Evolutionary conservation across 495 filamentous ascomycete genomes (phyloP).

Genomic region (Stereocaulon alpinum): DNA sequence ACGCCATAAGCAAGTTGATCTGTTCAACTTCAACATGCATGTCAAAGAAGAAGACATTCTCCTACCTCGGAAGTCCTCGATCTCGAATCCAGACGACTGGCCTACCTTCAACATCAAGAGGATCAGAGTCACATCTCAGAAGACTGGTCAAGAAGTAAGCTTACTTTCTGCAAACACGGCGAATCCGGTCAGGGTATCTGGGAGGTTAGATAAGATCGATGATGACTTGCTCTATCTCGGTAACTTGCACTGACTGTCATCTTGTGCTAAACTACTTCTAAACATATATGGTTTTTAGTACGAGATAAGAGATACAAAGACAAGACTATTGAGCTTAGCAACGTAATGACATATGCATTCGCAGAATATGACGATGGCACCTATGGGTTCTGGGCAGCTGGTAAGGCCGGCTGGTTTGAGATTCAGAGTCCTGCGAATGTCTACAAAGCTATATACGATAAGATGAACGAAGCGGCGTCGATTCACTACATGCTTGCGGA

Average conservation of each 20-base stretch:
- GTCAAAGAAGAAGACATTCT: slow-evolving; percentile 46
- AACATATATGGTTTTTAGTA: slow-evolving; percentile 28
- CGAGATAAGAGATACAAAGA: slow-evolving; percentile 36
- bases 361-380: slow-evolving; percentile 51
- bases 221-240: slow-evolving; percentile 34
- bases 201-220: slow-evolving; percentile 39
- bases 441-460: slow-evolving; percentile 51
- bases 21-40: slow-evolving; percentile 18
- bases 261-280: slow-evolving; percentile 16
- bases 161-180: slow-evolving; percentile 43
- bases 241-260: slow-evolving; percentile 20
- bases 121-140: slow-evolving; percentile 40
- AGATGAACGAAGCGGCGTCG: slow-evolving; percentile 59
- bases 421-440: slow-evolving; percentile 46
- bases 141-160: slow-evolving; percentile 41
- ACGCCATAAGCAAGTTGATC: neutral
- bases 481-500: slow-evolving; percentile 61
- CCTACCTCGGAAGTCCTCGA: slow-evolving; percentile 41
- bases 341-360: slow-evolving; percentile 58
- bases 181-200: slow-evolving; percentile 45
- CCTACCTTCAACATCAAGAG: slow-evolving; percentile 45
- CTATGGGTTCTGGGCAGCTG: slow-evolving; percentile 63
- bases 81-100: slow-evolving; percentile 50
- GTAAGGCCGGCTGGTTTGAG: slow-evolving; percentile 70
- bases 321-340: slow-evolving; percentile 52